Evolutionary conservation across 768 basidiomycete species (phyloP).

Genomic region (Suillus weaverae): DNA sequence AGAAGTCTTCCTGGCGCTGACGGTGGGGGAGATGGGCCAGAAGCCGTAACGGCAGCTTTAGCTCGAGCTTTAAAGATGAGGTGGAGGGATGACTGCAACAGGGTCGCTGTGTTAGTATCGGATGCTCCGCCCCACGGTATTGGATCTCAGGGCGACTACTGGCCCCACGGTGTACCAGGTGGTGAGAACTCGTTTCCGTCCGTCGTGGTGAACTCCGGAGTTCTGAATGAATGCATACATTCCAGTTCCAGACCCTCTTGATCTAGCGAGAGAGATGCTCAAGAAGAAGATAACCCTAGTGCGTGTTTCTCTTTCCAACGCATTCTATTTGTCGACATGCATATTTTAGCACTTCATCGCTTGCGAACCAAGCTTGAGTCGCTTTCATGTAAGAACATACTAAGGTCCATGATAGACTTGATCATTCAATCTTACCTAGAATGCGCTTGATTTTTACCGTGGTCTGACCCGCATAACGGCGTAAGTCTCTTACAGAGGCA

Average conservation of each 20-base stretch:
- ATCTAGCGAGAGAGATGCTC: conserved; percentile 45
- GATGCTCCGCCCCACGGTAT: conserved; percentile 56
- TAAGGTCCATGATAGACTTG: background rate
- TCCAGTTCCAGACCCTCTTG: conserved; percentile 29
- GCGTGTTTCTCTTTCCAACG: conserved; percentile 18
- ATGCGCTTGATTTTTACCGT: conserved; percentile 5
- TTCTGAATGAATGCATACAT: background rate
- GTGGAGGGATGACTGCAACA: conserved; percentile 45
- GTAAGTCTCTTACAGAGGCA: background rate
- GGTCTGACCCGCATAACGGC: conserved; percentile 6
- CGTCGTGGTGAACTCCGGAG: background rate
- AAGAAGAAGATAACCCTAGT: conserved; percentile 53
- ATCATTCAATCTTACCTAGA: background rate
- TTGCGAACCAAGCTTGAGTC: conserved; percentile 41
- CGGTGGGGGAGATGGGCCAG: conserved; percentile 49
- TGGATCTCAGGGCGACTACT: conserved; percentile 37
- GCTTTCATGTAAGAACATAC: conserved; percentile 6
- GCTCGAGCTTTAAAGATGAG: conserved; percentile 40
- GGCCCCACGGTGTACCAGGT: conserved; percentile 32
- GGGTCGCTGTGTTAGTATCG: conserved; percentile 48
- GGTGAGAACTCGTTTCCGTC: background rate
- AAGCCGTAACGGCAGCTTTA: conserved; percentile 51
- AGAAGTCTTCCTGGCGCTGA: conserved; percentile 33
- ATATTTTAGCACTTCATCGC: conserved; percentile 51
- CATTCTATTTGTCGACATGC: background rate